Conservation (phyloP, 2,329 filamentous ascomycete species). For the Nannizzia gypsea region DNA sequence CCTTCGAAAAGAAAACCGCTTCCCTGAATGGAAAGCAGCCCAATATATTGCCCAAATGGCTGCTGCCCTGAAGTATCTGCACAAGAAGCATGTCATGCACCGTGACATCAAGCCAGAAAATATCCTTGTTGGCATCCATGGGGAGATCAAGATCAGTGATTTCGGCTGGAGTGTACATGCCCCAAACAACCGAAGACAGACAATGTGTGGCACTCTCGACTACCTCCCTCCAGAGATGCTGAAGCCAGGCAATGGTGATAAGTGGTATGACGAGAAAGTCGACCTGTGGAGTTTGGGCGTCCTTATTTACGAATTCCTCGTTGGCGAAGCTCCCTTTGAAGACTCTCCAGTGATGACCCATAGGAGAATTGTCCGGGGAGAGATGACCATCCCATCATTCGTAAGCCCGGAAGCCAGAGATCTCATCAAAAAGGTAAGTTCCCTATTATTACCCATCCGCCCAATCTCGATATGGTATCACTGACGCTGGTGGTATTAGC, state of each 20-base stretch:
- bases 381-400: slow-evolving; percentile 86
- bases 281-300: slow-evolving; percentile 95
- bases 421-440: slow-evolving; percentile 68
- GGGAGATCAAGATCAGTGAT: slow-evolving; percentile 96
- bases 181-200: slow-evolving; percentile 83
- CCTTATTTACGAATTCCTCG: slow-evolving; percentile 88
- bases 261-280: slow-evolving; percentile 89
- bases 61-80: slow-evolving; percentile 76
- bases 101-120: slow-evolving; percentile 97
- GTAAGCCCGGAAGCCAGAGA: slow-evolving; percentile 84
- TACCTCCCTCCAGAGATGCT: slow-evolving; percentile 98
- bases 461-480: neutral
- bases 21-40: slow-evolving; percentile 75
- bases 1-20: slow-evolving; percentile 62
- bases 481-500: slow-evolving; percentile 36
- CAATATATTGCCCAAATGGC: slow-evolving; percentile 86
- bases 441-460: no score
- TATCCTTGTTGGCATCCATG: slow-evolving; percentile 88
- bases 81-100: slow-evolving; percentile 96
- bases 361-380: slow-evolving; percentile 70
- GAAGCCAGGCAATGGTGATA: slow-evolving; percentile 64
- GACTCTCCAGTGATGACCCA: slow-evolving; percentile 93
- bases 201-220: slow-evolving; percentile 94
- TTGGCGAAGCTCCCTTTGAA: slow-evolving; percentile 93
- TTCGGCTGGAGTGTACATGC: slow-evolving; percentile 98